Evolutionary conservation across 441 rosid genomes (phyloP), one percentile per base, ranked within the genome.

Genomic region (Isatis lusitanica): DNA sequence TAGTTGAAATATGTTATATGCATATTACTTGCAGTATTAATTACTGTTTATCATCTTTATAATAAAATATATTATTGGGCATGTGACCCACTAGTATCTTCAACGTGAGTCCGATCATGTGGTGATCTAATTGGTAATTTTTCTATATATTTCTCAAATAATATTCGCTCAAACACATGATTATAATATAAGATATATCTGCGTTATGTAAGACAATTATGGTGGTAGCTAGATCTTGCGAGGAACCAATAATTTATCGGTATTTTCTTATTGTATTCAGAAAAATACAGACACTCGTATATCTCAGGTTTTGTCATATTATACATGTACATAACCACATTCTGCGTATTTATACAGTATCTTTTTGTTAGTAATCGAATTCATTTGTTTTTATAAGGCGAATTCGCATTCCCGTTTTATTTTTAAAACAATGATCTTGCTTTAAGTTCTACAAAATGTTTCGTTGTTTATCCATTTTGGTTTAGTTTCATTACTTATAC

Each of bases 221-320:
- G 50, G 67, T 58, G 67, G 61, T 66, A 66, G 72, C 60, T 66
- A 74, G 67, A 28, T 12, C 67, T 52, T 21, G 53, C 36, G 31
- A 43, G 31, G 17, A 52, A 40, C 61, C 44, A 63, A 39, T 71
- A 7, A 51, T 42, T 6, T 48, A 18, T 30, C 13, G 16, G 13
- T 26, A 44, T 11, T 52, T 39, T 16, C 2, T 40, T 51, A 36
- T 50, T 28, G 16, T 36, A 12, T 74, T 39, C 48, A 33, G 12
- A 30, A 40, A 40, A 24, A 39, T 31, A 18, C 13, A 13, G 26
- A 51, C 16, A 39, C 36, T 21, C 28, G 26, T 39, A 38, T 61
- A 26, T 28, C 58, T 71, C 30, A 3, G 33, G 18, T 56, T 33
- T 69, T 44, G 36, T 58, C 47, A 40, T 21, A 21, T 9, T 18